Evolutionary conservation across 148 eudicot species (phyloP).

Genomic region (Silene latifolia): DNA sequence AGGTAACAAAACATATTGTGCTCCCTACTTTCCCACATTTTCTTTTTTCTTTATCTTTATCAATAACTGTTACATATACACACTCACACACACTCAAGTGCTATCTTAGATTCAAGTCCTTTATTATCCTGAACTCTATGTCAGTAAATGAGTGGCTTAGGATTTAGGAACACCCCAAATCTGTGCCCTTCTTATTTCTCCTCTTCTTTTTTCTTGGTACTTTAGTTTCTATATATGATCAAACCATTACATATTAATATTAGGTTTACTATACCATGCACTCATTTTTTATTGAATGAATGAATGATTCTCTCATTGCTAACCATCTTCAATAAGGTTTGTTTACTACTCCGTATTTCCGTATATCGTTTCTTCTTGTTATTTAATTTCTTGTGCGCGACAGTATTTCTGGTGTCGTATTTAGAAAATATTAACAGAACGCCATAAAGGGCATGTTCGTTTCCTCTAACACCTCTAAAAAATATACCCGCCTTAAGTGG

Average conservation of each 20-base stretch:
- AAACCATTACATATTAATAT: not conserved
- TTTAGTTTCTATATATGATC: slow-evolving; percentile 13
- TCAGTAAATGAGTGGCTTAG: slow-evolving; percentile 56
- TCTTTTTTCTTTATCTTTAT: not conserved
- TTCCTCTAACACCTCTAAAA: too few species aligned
- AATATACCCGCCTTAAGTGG: too few species aligned
- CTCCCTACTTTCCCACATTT: slow-evolving; percentile 24
- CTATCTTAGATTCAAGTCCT: not conserved
- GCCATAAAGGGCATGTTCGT: too few species aligned
- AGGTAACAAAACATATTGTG: slow-evolving; percentile 19
- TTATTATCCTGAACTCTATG: slow-evolving; percentile 26
- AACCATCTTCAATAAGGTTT: not conserved
- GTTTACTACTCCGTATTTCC: not conserved
- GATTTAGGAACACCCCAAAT: slow-evolving; percentile 31
- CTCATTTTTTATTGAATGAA: slow-evolving; percentile 5
- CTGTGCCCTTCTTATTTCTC: slow-evolving; percentile 24
- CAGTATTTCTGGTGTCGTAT: too few species aligned
- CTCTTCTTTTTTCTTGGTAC: not conserved
- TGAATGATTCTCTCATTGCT: not conserved
- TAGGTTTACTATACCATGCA: not conserved
- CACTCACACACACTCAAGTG: slow-evolving; percentile 7
- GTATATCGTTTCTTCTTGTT: not conserved
- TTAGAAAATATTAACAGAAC: too few species aligned
- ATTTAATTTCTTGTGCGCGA: not conserved
- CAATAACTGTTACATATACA: too few species aligned